phyloP scores from a whole-genome alignment of 2,329 filamentous ascomycete genomes.

The Fusarium annulatum region DNA sequence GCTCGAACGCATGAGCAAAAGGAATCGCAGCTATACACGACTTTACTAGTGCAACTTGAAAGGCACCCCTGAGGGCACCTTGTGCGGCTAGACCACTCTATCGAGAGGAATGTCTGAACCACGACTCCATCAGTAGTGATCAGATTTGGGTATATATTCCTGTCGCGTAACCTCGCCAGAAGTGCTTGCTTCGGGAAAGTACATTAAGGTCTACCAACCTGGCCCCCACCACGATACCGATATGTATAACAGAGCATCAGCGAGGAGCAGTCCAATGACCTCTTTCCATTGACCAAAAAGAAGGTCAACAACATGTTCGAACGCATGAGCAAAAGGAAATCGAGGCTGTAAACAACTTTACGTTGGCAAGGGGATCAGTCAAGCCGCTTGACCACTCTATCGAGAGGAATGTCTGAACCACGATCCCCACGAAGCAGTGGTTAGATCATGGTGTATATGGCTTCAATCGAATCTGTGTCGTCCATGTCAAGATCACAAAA shows the following conservation, averaged over 20 bases:
- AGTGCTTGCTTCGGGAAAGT: no score
- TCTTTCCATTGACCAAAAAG: no score
- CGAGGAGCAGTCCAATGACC: not conserved
- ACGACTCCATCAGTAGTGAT: not conserved
- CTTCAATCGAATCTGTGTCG: not conserved
- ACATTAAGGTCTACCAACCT: no score
- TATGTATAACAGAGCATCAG: not conserved
- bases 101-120: not conserved
- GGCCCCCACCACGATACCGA: no score
- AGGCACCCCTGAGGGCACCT: not conserved
- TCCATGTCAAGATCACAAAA: not conserved
- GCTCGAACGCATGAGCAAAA: not conserved
- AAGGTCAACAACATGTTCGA: not conserved
- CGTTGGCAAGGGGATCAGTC: accelerated
- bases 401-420: not conserved
- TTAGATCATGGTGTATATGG: not conserved
- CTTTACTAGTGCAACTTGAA: not conserved
- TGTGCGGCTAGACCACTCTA: not conserved
- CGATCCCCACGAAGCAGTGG: accelerated
- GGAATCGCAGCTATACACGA: not conserved
- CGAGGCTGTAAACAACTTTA: not conserved
- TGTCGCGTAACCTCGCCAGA: no score
- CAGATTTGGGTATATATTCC: not conserved
- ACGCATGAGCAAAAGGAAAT: not conserved
- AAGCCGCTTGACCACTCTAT: not conserved